phyloP scores from a whole-genome alignment of 2,329 filamentous ascomycete genomes.

The Diaporthe velutina region DNA sequence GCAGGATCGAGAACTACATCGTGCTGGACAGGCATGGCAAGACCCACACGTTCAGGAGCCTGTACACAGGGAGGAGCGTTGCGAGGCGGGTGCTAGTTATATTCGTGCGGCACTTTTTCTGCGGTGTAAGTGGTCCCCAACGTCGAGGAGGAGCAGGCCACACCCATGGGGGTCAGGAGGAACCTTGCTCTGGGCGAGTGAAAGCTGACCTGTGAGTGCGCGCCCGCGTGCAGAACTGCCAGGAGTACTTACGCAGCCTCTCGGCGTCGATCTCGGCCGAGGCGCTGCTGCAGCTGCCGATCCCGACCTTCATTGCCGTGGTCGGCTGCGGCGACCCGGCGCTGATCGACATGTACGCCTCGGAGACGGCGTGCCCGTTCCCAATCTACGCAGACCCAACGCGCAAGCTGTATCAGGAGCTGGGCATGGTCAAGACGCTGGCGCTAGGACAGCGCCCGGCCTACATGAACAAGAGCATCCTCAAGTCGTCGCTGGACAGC shows the following conservation, averaged over 20 bases:
- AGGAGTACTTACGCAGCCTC: constrained; percentile 78
- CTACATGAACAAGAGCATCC: constrained; percentile 71
- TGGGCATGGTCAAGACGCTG: constrained; percentile 78
- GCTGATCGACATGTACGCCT: constrained; percentile 76
- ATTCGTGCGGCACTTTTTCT: constrained; percentile 86
- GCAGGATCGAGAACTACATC: constrained; percentile 65
- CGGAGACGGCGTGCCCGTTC: constrained; percentile 74
- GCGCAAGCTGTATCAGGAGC: constrained; percentile 72
- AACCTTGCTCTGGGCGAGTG: neutral
- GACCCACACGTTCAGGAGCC: constrained; percentile 70
- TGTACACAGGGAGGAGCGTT: constrained; percentile 69
- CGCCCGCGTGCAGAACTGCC: constrained; percentile 71
- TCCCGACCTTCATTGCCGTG: constrained; percentile 74
- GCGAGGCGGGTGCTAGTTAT: constrained; percentile 74
- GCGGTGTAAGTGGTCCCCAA: constrained; percentile 71
- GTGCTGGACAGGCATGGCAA: constrained; percentile 74
- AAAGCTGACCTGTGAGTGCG: neutral
- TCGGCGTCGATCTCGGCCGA: constrained; percentile 68
- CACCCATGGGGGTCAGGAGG: too few relatives aligned
- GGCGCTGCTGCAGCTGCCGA: constrained; percentile 62
- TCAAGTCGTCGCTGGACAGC: constrained; percentile 63
- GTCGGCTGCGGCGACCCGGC: constrained; percentile 79
- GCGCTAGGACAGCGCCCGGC: constrained; percentile 70
- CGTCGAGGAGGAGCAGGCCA: neutral
- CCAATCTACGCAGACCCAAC: constrained; percentile 84